These are phyloP conservation scores for Collybia sordida DNA, from an alignment of 768 basidiomycete genomes.

Conservation along the genomic window DNA sequence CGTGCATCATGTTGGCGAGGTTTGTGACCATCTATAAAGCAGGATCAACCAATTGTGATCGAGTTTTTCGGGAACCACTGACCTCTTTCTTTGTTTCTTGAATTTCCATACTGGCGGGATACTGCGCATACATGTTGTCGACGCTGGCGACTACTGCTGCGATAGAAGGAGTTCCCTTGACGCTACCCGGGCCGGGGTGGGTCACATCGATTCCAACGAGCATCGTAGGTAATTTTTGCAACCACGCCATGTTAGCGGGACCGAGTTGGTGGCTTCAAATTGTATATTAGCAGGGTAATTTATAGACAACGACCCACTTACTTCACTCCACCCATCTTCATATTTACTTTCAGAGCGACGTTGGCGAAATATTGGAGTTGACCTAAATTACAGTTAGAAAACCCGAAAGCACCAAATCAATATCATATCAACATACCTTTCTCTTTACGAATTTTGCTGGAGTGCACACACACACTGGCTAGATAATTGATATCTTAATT, in stretches of 20 bases:
- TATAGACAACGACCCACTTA: conserved; percentile 28
- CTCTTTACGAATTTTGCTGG: conserved; percentile 68
- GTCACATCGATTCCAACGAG: conserved; percentile 82
- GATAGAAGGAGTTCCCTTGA: conserved; percentile 76
- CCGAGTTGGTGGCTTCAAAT: conserved; percentile 43
- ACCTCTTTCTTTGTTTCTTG: conserved; percentile 81
- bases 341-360: conserved; percentile 80
- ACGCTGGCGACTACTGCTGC: conserved; percentile 83
- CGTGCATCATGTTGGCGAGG: conserved; percentile 62
- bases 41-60: background rate
- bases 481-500: background rate
- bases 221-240: conserved; percentile 67
- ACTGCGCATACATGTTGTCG: conserved; percentile 65
- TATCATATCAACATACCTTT: conserved; percentile 38
- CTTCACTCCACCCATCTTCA: conserved; percentile 82
- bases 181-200: conserved; percentile 76
- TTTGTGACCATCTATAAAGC: conserved; percentile 68
- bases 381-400: conserved; percentile 35
- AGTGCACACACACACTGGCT: conserved; percentile 76
- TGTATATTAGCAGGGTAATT: conserved; percentile 5
- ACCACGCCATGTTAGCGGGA: conserved; percentile 55
- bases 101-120: conserved; percentile 70
- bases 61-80: background rate
- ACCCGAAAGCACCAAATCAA: conserved; percentile 19
- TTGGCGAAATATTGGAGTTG: conserved; percentile 77